Base-by-base conservation (phyloP, 495 filamentous ascomycete genomes). In the Cenococcum geophilum region DNA sequence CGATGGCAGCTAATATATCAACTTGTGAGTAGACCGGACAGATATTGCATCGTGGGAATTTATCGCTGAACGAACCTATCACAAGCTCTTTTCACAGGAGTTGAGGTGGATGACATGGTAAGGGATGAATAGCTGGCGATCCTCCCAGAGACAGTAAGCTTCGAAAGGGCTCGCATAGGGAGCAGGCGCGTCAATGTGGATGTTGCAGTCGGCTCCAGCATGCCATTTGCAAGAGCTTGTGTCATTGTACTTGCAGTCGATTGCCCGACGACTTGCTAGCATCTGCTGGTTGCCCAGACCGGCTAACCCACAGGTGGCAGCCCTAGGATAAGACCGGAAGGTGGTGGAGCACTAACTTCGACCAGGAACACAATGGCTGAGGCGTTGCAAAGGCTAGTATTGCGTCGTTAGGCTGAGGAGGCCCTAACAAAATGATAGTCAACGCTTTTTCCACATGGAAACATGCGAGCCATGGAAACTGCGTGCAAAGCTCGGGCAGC, bases 1-100 rank as follows among this genome's bases (percentile, higher is more conserved):
- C 88, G 82, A 74, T 91, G 89, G 74, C 89, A 93, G 71, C 68
- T 71, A 32, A 57, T 47, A 14, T 37, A 27, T 27, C 12, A 23
- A 4, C 8, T 4, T 10, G 35, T 49, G 20, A 45, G 37, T 23
- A 34, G 51, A 14, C 53, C 57, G 37, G 10, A 45, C 56, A 52
- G 23, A 47, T 21, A 18, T 18, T 42, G 64, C 27, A 32, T 45
- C 40, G 40, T 45, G 40, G 18, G 18, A 18, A 16, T 16, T 16
- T 4, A 45, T 45, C 14, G 35, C 51, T 34, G 5, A 16, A 63
- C 68, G 40, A 32, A 68, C 68, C 60, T 70, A 48, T 70, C 68
- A 60, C 68, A 70, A 20, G 68, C 68, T 55, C 68, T 25, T 53
- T 70, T 69, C 22, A 64, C 59, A 21, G 62, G 62, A 55, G 66